Conservation (phyloP, 306 rosid species). For the Hippophae rhamnoides region DNA sequence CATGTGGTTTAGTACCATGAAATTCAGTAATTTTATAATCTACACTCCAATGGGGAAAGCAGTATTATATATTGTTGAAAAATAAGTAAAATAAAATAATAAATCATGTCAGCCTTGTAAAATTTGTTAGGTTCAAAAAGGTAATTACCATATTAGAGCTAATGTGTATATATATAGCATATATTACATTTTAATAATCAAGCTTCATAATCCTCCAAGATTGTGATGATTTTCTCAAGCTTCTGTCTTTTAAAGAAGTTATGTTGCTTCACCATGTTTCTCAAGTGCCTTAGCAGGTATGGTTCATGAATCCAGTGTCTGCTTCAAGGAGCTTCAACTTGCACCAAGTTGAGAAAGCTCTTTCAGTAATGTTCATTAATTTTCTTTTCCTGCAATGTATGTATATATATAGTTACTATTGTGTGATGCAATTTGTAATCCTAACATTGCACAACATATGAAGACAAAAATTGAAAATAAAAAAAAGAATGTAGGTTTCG, state of each 20-base stretch:
- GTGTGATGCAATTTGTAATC: background rate
- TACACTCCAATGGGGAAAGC: too few relatives aligned
- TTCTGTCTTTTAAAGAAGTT: constrained; percentile 34
- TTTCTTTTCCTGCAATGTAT: constrained; percentile 35
- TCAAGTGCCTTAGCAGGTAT: constrained; percentile 30
- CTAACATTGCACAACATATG: too few relatives aligned
- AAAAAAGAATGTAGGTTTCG: background rate
- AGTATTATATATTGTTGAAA: too few relatives aligned
- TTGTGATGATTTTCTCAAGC: constrained; percentile 31
- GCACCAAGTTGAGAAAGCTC: constrained; percentile 32
- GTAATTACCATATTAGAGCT: too few relatives aligned
- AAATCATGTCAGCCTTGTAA: too few relatives aligned
- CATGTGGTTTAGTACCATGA: too few relatives aligned
- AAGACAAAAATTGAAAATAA: too few relatives aligned
- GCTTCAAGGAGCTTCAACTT: constrained; percentile 47
- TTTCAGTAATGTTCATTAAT: constrained; percentile 19
- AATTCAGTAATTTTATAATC: too few relatives aligned
- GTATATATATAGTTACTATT: background rate
- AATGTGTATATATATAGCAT: too few relatives aligned
- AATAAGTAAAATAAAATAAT: too few relatives aligned
- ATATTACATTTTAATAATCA: too few relatives aligned
- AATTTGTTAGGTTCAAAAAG: too few relatives aligned
- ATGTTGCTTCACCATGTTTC: constrained; percentile 39
- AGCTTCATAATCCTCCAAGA: background rate
- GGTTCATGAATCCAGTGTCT: constrained; percentile 29